These are phyloP conservation scores for Podila clonocystis DNA, from an alignment of 192 early-diverging fungal genomes.

Conservation along the genomic window DNA sequence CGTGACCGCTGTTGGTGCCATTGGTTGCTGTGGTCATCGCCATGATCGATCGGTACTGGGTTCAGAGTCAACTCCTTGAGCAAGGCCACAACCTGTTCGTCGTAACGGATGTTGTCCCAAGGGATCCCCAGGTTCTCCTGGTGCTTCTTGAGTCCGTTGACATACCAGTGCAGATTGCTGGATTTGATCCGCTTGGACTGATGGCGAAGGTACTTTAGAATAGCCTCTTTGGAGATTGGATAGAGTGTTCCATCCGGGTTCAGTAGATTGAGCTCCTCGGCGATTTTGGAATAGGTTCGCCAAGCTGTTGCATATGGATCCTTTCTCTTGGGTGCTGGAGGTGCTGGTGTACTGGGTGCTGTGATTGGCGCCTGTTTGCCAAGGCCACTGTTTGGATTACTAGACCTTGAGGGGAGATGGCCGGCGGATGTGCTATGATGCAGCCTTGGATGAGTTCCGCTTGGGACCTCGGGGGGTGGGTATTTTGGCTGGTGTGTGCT, in stretches of 20 bases:
- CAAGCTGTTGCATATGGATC: conserved; percentile 50
- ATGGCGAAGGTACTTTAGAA: conserved; percentile 43
- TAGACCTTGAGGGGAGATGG: conserved; percentile 9
- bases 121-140: conserved; percentile 47
- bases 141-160: conserved; percentile 51
- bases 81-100: conserved; percentile 44
- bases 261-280: conserved; percentile 38
- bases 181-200: conserved; percentile 50
- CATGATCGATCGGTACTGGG: conserved; percentile 28
- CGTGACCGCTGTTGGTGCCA: not conserved
- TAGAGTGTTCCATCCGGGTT: conserved; percentile 47
- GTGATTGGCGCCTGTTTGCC: not conserved
- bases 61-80: conserved; percentile 45
- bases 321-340: conserved; percentile 22
- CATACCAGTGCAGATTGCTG: conserved; percentile 50
- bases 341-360: not conserved
- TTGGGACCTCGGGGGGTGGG: not conserved
- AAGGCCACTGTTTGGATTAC: not conserved
- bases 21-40: conserved; percentile 1
- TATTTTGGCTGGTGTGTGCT: conserved; percentile 29
- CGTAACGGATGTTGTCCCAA: conserved; percentile 47
- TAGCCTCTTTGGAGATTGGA: conserved; percentile 47
- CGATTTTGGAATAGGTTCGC: conserved; percentile 49
- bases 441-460: conserved; percentile 13
- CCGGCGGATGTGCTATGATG: conserved; percentile 43